phyloP scores from a whole-genome alignment of 768 basidiomycete genomes.

The Asterophora lycoperdoides region DNA sequence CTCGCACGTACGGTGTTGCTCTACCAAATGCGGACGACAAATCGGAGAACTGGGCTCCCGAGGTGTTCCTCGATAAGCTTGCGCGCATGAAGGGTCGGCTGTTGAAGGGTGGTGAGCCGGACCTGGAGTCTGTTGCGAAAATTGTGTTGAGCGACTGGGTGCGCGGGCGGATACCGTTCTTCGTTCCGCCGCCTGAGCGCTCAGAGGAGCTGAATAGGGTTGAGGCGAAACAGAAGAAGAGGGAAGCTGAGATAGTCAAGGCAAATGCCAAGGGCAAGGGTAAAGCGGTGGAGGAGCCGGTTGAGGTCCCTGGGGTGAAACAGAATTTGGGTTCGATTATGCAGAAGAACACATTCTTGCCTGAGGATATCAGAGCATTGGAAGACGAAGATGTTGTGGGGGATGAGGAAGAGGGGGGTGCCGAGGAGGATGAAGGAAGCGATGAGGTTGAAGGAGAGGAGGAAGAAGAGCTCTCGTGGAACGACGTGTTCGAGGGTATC shows the following conservation, averaged over 20 bases:
- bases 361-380: slow-evolving; percentile 74
- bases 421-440: slow-evolving; percentile 32
- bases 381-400: slow-evolving; percentile 47
- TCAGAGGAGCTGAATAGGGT: slow-evolving; percentile 62
- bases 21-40: slow-evolving; percentile 55
- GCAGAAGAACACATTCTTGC: slow-evolving; percentile 83
- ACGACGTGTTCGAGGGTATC: slow-evolving; percentile 76
- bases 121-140: slow-evolving; percentile 88
- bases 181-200: slow-evolving; percentile 86
- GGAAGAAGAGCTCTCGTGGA: slow-evolving; percentile 70
- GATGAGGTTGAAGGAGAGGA: slow-evolving; percentile 38
- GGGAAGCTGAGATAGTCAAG: slow-evolving; percentile 37
- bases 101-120: slow-evolving; percentile 92
- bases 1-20: slow-evolving; percentile 74
- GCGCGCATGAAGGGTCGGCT: slow-evolving; percentile 91
- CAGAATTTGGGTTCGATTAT: slow-evolving; percentile 86
- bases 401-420: slow-evolving; percentile 39
- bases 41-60: slow-evolving; percentile 58
- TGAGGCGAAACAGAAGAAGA: slow-evolving; percentile 53
- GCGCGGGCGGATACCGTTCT: slow-evolving; percentile 94
- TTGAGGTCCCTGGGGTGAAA: slow-evolving; percentile 58
- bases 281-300: slow-evolving; percentile 38
- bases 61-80: slow-evolving; percentile 77
- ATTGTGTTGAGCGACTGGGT: slow-evolving; percentile 97
- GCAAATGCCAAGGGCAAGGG: slow-evolving; percentile 49